Conservation (phyloP, 2,329 filamentous ascomycete genomes). For the Juglanconis sp. region DNA sequence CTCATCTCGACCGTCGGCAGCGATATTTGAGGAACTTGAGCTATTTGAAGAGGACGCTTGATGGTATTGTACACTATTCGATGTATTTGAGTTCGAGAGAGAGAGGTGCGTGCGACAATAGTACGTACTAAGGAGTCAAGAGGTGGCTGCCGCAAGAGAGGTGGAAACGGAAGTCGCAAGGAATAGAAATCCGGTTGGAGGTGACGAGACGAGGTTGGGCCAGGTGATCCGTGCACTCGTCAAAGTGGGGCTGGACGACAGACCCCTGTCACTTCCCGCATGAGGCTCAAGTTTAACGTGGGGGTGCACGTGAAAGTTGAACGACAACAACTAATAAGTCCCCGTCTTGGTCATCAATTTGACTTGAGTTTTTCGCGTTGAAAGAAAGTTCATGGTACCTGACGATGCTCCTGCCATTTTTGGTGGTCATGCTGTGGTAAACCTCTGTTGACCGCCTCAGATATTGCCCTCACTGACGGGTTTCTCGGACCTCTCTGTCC, state of each 20-base stretch:
- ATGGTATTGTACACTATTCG: not conserved
- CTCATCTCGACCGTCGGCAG: slow-evolving; percentile 1
- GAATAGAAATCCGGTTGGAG: not conserved
- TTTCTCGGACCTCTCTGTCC: no score
- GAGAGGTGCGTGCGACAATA: not conserved
- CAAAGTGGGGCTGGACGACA: not conserved
- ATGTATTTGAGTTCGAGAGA: not conserved
- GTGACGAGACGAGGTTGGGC: not conserved
- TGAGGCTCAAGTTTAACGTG: slow-evolving; percentile 10
- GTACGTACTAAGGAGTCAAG: not conserved
- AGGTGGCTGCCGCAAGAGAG: no score
- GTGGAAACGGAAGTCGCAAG: not conserved
- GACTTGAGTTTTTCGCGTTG: no score
- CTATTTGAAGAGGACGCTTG: not conserved
- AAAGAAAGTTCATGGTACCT: no score
- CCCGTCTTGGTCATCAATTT: no score
- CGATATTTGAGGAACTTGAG: not conserved
- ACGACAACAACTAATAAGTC: not conserved
- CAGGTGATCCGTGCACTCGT: slow-evolving; percentile 10
- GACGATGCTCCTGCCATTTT: no score
- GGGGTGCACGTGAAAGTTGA: not conserved
- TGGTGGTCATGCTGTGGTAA: no score
- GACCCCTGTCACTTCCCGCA: not conserved
- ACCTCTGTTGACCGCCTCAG: no score
- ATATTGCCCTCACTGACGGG: no score